Base-by-base conservation (phyloP, 1,284 basidiomycete species). In the Cryptococcus sp. region DNA sequence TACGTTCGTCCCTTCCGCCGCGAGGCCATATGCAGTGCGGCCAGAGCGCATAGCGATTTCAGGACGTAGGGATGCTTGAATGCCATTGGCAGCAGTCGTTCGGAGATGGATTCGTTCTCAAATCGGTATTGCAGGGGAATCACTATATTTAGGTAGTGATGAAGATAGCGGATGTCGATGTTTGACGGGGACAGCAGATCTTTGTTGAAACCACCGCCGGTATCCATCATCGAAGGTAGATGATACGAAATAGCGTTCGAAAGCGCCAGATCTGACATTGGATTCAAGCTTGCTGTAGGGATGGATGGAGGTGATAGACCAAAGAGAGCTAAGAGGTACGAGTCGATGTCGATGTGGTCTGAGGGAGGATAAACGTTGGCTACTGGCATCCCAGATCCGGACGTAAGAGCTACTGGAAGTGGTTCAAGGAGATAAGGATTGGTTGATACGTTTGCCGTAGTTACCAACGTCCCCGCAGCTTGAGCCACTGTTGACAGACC, bases 91-190 rank as follows among this genome's bases (percentile, higher is more conserved):
- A 63, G 54, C 23, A 69, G 61, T 8, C 64, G 42, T 22, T 67
- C 65, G 23, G 57, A 51, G 8, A 68, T 59, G 1, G 60, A 55
- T 23, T 57, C 49, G 38, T 56, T 58, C 47, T 61, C 61, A 41
- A 70, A 64, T 13, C 63, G 58, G 46, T 62, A 70, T 53, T 66
- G 64, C 23, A 64, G 58, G 19, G 68, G 68, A 42, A 70, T 57
- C 25, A 70, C 65, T n/a, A 67, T 62, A 13, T 58, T 60, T 20
- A 68, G 60, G 55, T 70, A 70, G 56, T 70, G 68, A 20, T 65
- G 58, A 22, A 70, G 55, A 54, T 65, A 68, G 7, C 57, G 55
- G 55, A 63, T 53, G 19, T 60, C 46, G 10, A 38, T 46, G 2
- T 13, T 57, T 25, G 45, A 20, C 3, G 30, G 52, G 49, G 38